Evolutionary conservation across 495 filamentous ascomycete genomes (phyloP).

Genomic region (Thozetella sp.): DNA sequence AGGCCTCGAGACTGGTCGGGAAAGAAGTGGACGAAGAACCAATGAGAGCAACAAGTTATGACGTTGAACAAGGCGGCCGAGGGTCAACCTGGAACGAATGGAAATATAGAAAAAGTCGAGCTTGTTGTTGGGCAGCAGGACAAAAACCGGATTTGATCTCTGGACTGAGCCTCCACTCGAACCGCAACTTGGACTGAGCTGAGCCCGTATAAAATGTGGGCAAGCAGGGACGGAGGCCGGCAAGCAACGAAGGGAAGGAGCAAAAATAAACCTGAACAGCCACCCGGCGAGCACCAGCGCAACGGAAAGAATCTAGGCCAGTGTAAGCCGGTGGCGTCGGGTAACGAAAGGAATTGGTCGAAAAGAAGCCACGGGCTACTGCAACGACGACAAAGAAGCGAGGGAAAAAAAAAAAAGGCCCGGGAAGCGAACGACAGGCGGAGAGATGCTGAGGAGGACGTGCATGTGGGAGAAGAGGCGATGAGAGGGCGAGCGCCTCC

Average conservation of each 20-base stretch:
- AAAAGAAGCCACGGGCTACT: background rate
- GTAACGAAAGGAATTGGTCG: slow-evolving; percentile 4
- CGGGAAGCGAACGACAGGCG: background rate
- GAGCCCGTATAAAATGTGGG: background rate
- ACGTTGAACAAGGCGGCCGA: slow-evolving; percentile 33
- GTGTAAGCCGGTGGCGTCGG: background rate
- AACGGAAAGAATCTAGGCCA: slow-evolving; percentile 6
- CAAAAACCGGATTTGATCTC: background rate
- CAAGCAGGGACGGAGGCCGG: background rate
- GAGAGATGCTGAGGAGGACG: background rate
- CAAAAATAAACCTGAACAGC: slow-evolving; percentile 5
- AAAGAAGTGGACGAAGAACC: slow-evolving; percentile 13
- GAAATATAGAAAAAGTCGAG: slow-evolving; percentile 17
- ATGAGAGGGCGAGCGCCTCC: background rate
- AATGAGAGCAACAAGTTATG: slow-evolving; percentile 27
- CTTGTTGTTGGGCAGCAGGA: background rate
- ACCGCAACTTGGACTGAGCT: slow-evolving; percentile 2
- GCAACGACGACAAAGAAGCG: background rate
- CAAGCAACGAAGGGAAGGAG: slow-evolving; percentile 11
- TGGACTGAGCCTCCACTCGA: background rate
- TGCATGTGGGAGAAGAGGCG: background rate
- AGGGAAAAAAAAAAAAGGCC: background rate
- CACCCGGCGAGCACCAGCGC: slow-evolving; percentile 4
- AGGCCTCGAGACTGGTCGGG: slow-evolving; percentile 26
- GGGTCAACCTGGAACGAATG: slow-evolving; percentile 56